These are phyloP conservation scores for Vachellia pachyceras DNA, from an alignment of 306 rosid genomes.

Conservation along the genomic window DNA sequence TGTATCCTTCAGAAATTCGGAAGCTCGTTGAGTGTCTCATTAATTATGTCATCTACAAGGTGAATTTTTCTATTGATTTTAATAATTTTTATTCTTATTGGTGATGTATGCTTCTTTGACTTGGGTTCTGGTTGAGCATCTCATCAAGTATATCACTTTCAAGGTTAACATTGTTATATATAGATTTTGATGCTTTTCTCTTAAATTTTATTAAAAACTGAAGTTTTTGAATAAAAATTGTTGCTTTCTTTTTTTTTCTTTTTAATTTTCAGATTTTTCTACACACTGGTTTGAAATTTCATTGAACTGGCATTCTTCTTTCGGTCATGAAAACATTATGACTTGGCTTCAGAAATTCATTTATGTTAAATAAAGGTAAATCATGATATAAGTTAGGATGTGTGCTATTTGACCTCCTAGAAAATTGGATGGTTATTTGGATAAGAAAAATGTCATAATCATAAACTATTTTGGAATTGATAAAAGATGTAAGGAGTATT, in stretches of 20 bases:
- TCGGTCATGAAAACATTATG: not conserved
- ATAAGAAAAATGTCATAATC: not conserved
- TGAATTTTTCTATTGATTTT: constrained; percentile 35
- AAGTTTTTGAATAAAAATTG: not conserved
- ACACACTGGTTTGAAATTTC: constrained; percentile 10
- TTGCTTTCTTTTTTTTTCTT: not conserved
- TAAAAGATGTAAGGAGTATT: not conserved
- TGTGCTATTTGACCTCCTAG: not conserved
- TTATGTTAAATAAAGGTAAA: not conserved
- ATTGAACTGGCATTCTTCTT: constrained; percentile 28
- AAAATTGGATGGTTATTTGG: not conserved
- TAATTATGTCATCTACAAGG: constrained; percentile 95
- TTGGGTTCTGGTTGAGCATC: constrained; percentile 68
- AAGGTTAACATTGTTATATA: constrained; percentile 55
- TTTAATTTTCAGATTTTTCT: not conserved
- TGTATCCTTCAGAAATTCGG: constrained; percentile 83
- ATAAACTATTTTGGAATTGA: not conserved
- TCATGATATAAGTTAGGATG: not conserved
- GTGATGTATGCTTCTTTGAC: constrained; percentile 81
- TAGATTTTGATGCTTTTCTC: not conserved
- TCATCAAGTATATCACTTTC: constrained; percentile 80
- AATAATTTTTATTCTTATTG: constrained; percentile 67
- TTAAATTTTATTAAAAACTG: constrained; percentile 15
- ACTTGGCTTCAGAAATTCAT: not conserved
- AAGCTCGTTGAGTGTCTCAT: constrained; percentile 82